A percentile compares a stretch with the other conserved stretches of the same genome.
These are phyloP conservation scores for Myrica gale DNA, from an alignment of 306 rosid genomes.

Conservation along the genomic window DNA sequence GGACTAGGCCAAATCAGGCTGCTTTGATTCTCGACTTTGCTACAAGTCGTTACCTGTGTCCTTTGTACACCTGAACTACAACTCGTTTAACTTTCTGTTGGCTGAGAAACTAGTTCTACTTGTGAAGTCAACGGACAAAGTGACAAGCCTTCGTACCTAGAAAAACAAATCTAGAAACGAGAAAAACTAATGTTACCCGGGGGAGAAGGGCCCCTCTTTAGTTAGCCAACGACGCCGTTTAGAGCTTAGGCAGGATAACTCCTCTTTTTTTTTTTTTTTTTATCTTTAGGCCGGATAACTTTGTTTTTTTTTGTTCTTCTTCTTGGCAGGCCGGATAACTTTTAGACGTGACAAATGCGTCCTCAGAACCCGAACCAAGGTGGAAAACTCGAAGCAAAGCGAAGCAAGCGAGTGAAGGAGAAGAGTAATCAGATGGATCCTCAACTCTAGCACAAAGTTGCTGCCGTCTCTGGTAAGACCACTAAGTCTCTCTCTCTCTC, in stretches of 20 bases:
- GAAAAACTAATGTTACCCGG: no score
- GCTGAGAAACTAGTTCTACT: neutral
- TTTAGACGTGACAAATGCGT: neutral
- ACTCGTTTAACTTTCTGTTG: neutral
- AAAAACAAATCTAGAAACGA: no score
- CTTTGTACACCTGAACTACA: neutral
- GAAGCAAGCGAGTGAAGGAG: neutral
- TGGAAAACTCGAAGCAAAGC: neutral
- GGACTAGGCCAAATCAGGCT: neutral
- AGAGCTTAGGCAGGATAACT: neutral
- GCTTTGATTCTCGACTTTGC: no score
- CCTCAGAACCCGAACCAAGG: neutral
- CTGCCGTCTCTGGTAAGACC: slow-evolving; percentile 69
- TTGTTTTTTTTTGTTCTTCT: no score
- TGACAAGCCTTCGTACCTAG: no score
- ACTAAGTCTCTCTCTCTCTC: neutral
- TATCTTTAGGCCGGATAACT: no score
- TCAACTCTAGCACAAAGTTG: slow-evolving; percentile 80
- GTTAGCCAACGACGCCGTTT: neutral
- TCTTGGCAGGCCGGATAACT: no score
- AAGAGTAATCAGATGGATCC: slow-evolving; percentile 49
- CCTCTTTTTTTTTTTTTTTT: no score
- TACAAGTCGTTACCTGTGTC: no score
- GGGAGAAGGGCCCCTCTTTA: no score
- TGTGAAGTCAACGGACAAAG: no score